Evolutionary conservation across 805 yeast species (phyloP), one percentile per base, ranked within the genome.

Genomic region (Monosporozyma aerobia): DNA sequence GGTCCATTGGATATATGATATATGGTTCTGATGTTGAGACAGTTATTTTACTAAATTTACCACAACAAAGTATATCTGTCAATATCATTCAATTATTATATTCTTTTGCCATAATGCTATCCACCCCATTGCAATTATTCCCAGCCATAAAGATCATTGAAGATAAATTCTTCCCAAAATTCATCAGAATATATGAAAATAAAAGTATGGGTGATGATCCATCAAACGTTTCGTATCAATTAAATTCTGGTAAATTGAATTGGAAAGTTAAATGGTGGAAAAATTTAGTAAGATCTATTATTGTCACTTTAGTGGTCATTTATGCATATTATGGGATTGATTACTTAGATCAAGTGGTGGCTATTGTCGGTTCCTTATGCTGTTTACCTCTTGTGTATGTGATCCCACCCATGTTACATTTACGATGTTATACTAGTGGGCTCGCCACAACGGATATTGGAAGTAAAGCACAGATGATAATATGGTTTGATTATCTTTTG

Each of bases 341-440:
- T 53, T 79, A 85, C 59, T 69, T 87, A 56, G 94, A 87, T 63
- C 75, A 73, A 56, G 84, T 87, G 69, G 92, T 87, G 10, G 82
- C 90, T 2, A 81, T 87, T 62, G 85, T 87, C 50, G 95, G 95
- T 3, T 84, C 90, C 50, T 83, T 87, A 70, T 90, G 92, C 1
- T 87, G 95, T 62, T 84, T 87, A 52, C 95, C 95, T 1, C 75
- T 87, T 70, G 94, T 87, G 5, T 87, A 87, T 70, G 82, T 87
- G 81, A 85, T 86, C 61, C 94, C 95, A 8, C 94, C 95, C 16
- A 74, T 87, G 75, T 70, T 87, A 51, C 94, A 87, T 61, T 72
- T 80, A 51, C 77, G 72, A 61, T 78, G 81, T 55, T 25, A 35
- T 8, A 72, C 74, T 2, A 10, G 61, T 69, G 30, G 63, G 11